A percentile compares a stretch with the other conserved stretches of the same genome.
phyloP scores from a whole-genome alignment of 768 basidiomycete genomes.

The Pisolithus tinctorius region DNA sequence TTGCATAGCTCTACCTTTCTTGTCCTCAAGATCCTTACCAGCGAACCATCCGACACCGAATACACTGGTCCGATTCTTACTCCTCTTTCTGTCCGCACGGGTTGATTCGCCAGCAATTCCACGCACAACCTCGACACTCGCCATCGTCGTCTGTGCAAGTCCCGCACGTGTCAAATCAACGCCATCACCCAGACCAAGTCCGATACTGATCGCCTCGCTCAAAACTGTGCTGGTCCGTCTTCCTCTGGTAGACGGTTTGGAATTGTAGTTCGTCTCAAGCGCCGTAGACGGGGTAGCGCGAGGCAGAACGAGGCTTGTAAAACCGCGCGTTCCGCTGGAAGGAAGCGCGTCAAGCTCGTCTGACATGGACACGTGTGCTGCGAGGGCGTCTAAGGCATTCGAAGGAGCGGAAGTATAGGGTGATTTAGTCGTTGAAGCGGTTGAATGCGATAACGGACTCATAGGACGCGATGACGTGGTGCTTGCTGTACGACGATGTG shows the following conservation, averaged over 20 bases:
- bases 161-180: constrained; percentile 73
- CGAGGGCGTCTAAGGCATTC: constrained; percentile 27
- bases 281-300: constrained; percentile 25
- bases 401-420: constrained; percentile 24
- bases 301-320: constrained; percentile 47
- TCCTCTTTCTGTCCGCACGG: constrained; percentile 8
- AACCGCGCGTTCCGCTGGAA: constrained; percentile 54
- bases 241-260: constrained; percentile 10
- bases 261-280: constrained; percentile 5
- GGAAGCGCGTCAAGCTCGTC: constrained; percentile 18
- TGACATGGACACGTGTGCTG: constrained; percentile 24
- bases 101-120: constrained; percentile 35
- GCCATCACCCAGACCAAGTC: constrained; percentile 35
- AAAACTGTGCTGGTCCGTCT: constrained; percentile 8
- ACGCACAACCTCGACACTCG: constrained; percentile 70
- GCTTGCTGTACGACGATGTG: constrained; percentile 5
- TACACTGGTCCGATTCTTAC: constrained; percentile 16
- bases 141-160: constrained; percentile 84
- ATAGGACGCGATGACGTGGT: constrained; percentile 10
- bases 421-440: constrained; percentile 23
- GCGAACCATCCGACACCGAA: constrained; percentile 26
- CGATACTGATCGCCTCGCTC: constrained; percentile 17
- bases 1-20: constrained; percentile 5
- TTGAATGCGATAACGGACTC: constrained; percentile 9
- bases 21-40: constrained; percentile 17